Conservation (phyloP, 2,329 filamentous ascomycete genomes). For the Sordariomycetes sp. region DNA sequence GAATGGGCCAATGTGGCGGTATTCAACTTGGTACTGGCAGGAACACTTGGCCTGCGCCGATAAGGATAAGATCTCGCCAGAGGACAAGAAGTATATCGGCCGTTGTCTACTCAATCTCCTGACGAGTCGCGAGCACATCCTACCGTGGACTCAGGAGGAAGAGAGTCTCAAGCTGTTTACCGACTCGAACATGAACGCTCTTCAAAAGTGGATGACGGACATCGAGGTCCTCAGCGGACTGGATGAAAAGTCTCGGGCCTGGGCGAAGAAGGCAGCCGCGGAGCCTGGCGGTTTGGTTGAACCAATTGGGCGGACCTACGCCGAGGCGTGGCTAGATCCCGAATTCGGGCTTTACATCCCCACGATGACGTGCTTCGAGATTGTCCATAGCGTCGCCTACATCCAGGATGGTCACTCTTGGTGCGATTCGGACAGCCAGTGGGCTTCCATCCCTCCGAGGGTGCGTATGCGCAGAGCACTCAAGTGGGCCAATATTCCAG, state of each 20-base stretch:
- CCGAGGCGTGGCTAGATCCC: constrained; percentile 21
- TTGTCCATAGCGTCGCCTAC: constrained; percentile 25
- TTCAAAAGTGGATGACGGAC: constrained; percentile 21
- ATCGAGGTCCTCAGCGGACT: constrained; percentile 16
- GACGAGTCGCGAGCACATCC: constrained; percentile 19
- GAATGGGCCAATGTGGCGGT: constrained; percentile 12
- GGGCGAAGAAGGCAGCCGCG: constrained; percentile 14
- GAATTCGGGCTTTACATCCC: constrained; percentile 21
- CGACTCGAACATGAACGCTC: constrained; percentile 21
- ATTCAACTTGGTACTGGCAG: constrained; percentile 31
- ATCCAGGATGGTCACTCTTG: constrained; percentile 23
- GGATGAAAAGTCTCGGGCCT: constrained; percentile 14
- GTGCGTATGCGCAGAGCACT: constrained; percentile 20
- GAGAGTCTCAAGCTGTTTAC: constrained; percentile 27
- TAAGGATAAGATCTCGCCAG: constrained; percentile 10
- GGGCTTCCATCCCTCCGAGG: constrained; percentile 19
- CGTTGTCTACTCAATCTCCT: constrained; percentile 21
- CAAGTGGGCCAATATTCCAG: constrained; percentile 19
- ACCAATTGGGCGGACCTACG: constrained; percentile 23
- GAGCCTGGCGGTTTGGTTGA: constrained; percentile 18
- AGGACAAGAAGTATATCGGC: constrained; percentile 19
- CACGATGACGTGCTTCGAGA: constrained; percentile 26
- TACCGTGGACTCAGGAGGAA: constrained; percentile 26
- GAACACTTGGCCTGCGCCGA: constrained; percentile 23
- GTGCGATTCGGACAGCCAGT: constrained; percentile 20